These are phyloP conservation scores for Talaromyces adpressus DNA, from an alignment of 495 filamentous ascomycete genomes.

Conservation along the genomic window DNA sequence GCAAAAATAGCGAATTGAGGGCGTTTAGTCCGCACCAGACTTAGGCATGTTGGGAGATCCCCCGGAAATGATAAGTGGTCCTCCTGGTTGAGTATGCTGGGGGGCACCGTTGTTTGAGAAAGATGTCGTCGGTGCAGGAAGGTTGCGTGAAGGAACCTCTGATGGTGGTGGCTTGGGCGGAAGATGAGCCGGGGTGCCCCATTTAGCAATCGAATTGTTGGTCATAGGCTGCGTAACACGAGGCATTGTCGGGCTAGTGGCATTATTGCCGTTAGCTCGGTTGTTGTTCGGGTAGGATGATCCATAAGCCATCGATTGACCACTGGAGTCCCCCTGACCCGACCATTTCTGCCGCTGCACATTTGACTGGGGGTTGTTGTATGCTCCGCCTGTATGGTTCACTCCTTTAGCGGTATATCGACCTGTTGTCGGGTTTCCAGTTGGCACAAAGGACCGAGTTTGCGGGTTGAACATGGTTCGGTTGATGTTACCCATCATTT, in stretches of 20 bases:
- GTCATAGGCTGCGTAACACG: conserved; percentile 18
- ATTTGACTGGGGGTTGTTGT: conserved; percentile 18
- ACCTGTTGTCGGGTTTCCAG: conserved; percentile 19
- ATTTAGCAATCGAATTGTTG: conserved; percentile 44
- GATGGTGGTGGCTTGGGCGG: conserved; percentile 50
- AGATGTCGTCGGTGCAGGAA: conserved; percentile 15
- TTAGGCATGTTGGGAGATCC: conserved; percentile 16
- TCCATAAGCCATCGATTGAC: conserved; percentile 4
- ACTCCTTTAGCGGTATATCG: conserved; percentile 25
- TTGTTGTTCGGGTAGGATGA: conserved; percentile 7
- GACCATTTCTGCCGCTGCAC: conserved; percentile 23
- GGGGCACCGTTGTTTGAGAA: conserved; percentile 12
- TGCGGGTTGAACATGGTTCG: conserved; percentile 87
- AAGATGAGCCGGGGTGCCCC: conserved; percentile 48
- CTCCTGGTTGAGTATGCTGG: conserved; percentile 13
- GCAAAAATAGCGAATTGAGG: not conserved
- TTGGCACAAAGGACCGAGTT: conserved; percentile 81
- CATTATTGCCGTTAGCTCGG: conserved; percentile 13
- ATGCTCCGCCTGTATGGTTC: conserved; percentile 26
- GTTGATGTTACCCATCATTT: conserved; percentile 74
- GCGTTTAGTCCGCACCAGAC: conserved; percentile 16
- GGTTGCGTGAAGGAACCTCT: conserved; percentile 34
- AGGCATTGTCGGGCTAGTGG: conserved; percentile 3
- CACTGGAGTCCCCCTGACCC: conserved; percentile 26
- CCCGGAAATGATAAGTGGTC: conserved; percentile 40